Percentiles rank a stretch among this genome's conserved stretches.
These are phyloP conservation scores for Pseudocercospora musae DNA, from an alignment of 2,329 filamentous ascomycete genomes.

Conservation along the genomic window DNA sequence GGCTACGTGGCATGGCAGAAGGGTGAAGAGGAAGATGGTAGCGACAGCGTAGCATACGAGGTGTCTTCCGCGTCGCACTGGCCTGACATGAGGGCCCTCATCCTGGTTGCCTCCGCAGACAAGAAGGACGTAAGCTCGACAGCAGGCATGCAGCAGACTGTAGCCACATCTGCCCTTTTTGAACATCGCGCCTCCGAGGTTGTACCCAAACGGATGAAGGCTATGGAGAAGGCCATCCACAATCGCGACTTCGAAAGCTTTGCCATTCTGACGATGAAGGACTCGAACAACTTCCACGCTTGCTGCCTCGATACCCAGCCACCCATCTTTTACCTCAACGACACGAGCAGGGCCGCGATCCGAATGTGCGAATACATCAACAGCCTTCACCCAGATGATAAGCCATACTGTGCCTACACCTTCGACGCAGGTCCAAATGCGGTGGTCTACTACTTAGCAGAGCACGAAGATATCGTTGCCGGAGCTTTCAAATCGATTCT, in stretches of 20 bases:
- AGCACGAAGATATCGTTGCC: slow-evolving; percentile 69
- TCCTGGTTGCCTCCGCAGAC: slow-evolving; percentile 85
- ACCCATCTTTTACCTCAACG: slow-evolving; percentile 98
- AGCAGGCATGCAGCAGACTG: slow-evolving; percentile 94
- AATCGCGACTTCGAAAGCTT: slow-evolving; percentile 80
- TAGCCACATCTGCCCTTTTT: slow-evolving; percentile 87
- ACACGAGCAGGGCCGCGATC: slow-evolving; percentile 82
- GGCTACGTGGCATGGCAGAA: slow-evolving; percentile 95
- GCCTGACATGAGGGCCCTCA: slow-evolving; percentile 89
- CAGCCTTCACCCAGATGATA: slow-evolving; percentile 60
- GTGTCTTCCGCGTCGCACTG: slow-evolving; percentile 87
- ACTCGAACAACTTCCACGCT: slow-evolving; percentile 96
- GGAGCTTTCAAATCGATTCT: slow-evolving; percentile 73
- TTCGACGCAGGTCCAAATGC: slow-evolving; percentile 97
- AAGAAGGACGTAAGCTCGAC: slow-evolving; percentile 96
- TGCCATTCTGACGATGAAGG: slow-evolving; percentile 88
- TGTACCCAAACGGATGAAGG: slow-evolving; percentile 77
- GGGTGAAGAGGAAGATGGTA: slow-evolving; percentile 71
- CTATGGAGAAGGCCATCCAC: slow-evolving; percentile 79
- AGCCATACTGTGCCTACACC: slow-evolving; percentile 85
- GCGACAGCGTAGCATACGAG: slow-evolving; percentile 82
- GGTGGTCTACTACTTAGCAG: slow-evolving; percentile 89
- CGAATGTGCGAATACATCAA: slow-evolving; percentile 89
- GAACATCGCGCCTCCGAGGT: slow-evolving; percentile 68
- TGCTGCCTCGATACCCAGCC: slow-evolving; percentile 93